Conservation (phyloP, 306 rosid species). For the Ormosia emarginata region DNA sequence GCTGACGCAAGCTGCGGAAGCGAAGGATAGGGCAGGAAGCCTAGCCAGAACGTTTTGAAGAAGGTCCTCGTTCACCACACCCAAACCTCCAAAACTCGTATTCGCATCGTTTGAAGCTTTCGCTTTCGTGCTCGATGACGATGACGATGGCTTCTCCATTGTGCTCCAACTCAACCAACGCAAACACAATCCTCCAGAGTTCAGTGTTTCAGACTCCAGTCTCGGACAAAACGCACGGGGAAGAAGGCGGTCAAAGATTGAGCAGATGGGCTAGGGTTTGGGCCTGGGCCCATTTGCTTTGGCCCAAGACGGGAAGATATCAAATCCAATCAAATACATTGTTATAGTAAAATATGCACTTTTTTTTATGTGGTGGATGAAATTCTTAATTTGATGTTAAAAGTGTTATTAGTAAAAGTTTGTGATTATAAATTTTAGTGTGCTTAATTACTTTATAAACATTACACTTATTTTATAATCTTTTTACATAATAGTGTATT, state of each 20-base stretch:
- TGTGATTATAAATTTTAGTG: too few species aligned
- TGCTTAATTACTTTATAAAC: too few species aligned
- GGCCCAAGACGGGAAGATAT: not conserved
- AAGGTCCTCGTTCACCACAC: slow-evolving; percentile 36
- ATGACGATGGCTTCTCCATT: slow-evolving; percentile 30
- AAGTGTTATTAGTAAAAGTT: too few species aligned
- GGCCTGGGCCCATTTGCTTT: not conserved
- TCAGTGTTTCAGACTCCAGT: not conserved
- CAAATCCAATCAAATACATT: too few species aligned
- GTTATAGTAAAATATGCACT: too few species aligned
- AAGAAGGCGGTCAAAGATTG: not conserved
- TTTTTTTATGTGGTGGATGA: too few species aligned
- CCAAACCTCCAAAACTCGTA: not conserved
- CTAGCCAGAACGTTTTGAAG: slow-evolving; percentile 32
- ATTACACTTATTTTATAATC: too few species aligned
- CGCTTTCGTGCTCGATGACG: slow-evolving; percentile 23
- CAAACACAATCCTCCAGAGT: not conserved
- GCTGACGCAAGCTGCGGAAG: slow-evolving; percentile 65
- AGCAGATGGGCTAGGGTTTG: not conserved
- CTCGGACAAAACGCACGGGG: not conserved
- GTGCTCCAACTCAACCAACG: not conserved
- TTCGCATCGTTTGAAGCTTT: not conserved
- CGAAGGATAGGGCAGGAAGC: slow-evolving; percentile 58
- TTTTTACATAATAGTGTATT: too few species aligned
- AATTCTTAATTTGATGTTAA: too few species aligned